Evolutionary conservation across 371 early-diverging fungal species (phyloP), one percentile per base, ranked within the genome.

Genomic region (Rhizomucor pusillus): DNA sequence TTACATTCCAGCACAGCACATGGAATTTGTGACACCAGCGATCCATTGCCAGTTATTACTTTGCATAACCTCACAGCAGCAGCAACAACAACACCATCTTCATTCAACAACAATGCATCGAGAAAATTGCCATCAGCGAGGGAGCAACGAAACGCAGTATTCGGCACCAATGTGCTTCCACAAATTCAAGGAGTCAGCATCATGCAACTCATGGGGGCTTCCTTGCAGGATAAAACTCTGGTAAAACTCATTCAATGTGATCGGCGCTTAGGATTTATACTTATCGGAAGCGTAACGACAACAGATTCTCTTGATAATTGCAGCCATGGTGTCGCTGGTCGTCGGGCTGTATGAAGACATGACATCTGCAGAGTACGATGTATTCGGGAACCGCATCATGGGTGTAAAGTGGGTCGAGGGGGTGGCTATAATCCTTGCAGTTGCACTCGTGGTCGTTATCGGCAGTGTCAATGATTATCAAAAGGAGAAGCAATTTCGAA

Each of bases 291-390:
- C n/a, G n/a, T n/a, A n/a, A 35, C 12, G 2, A 18, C 18, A 43
- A 3, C n/a, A 76, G 80, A 88, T 93, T 16, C 63, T 94, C 11
- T 69, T 94, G 40, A 80, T 84, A 11, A 67, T 90, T 35, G 91
- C 95, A 20, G 93, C 97, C 5, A 53, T 91, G 12, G 84, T 94
- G 13, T 92, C 94, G 1, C 74, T 96, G 7, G 89, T 67, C 25
- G 80, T 93, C n/a, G 97, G 97, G 13, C 67, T 96, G 20, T 94
- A 92, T 66, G 87, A 94, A 68, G 92, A 92, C 58, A 66, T 77
- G 37, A 76, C 79, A 6, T 60, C 69, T 9, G 49, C 62, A 16
- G 80, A 77, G 43, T 64, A 69, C 3, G 66, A 67, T 13, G 56
- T 55, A 16, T 43, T 57, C 37, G 65, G 63, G 1, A 57, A 57